These are phyloP conservation scores for Myotisia sp. DNA, from an alignment of 2,329 filamentous ascomycete species.

Conservation along the genomic window DNA sequence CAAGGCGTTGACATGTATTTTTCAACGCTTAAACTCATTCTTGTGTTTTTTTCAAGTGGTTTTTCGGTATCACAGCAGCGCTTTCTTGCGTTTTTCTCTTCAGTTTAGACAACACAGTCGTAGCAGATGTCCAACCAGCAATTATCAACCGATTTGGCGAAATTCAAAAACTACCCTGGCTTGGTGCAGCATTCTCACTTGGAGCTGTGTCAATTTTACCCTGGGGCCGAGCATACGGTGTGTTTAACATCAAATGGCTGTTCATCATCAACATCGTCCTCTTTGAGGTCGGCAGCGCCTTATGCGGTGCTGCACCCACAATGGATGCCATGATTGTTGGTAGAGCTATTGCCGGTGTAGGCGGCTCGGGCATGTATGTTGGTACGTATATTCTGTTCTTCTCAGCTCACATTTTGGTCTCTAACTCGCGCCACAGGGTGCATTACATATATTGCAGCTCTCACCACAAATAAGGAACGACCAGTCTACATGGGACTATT, in stretches of 20 bases:
- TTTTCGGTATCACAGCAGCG: no score
- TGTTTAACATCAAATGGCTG: conserved; percentile 35
- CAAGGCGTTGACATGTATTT: no score
- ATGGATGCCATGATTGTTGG: conserved; percentile 36
- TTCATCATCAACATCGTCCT: conserved; percentile 19
- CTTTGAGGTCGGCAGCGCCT: conserved; percentile 21
- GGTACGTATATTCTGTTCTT: no score
- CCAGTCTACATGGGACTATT: conserved; percentile 22
- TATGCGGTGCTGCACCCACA: conserved; percentile 33
- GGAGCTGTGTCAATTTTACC: conserved; percentile 28
- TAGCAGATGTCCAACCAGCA: conserved; percentile 21
- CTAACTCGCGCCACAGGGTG: no score
- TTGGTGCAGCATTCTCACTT: conserved; percentile 30
- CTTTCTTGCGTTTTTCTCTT: no score
- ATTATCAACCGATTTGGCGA: conserved; percentile 28
- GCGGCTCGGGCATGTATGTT: conserved; percentile 23
- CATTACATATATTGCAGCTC: conserved; percentile 17
- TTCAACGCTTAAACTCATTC: no score
- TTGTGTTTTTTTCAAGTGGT: no score
- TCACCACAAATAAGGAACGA: conserved; percentile 15
- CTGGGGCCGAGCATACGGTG: conserved; percentile 26
- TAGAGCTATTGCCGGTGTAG: conserved; percentile 23
- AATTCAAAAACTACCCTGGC: conserved; percentile 30
- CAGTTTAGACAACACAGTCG: conserved; percentile 2
- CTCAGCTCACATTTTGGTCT: no score